These are phyloP conservation scores for Globisporangium ultimum DNA, from an alignment of 352 stramenopile species.

Conservation along the genomic window DNA sequence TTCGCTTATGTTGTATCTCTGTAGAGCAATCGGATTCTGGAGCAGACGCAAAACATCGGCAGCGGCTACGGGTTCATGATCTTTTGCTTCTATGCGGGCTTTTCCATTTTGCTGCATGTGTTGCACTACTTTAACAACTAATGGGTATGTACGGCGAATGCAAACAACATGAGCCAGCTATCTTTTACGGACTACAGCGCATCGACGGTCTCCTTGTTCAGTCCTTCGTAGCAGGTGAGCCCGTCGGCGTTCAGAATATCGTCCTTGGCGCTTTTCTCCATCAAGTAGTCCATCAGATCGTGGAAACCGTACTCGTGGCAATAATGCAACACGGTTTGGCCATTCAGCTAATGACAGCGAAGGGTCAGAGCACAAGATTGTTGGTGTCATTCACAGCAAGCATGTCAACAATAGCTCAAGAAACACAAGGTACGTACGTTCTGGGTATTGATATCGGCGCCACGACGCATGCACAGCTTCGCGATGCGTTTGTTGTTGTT, in stretches of 20 bases:
- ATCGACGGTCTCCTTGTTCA: slow-evolving; percentile 85
- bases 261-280: slow-evolving; percentile 93
- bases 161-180: too few relatives aligned
- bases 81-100: slow-evolving; percentile 80
- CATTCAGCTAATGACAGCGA: slow-evolving; percentile 59
- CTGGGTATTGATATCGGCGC: slow-evolving; percentile 91
- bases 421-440: slow-evolving; percentile 59
- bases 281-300: slow-evolving; percentile 92
- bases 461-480: slow-evolving; percentile 92
- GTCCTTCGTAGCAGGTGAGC: slow-evolving; percentile 93
- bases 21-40: slow-evolving; percentile 74
- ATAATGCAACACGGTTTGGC: slow-evolving; percentile 92
- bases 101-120: slow-evolving; percentile 67
- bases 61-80: slow-evolving; percentile 82
- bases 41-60: slow-evolving; percentile 73
- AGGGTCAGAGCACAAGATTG: background rate
- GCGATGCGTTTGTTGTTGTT: slow-evolving; percentile 96
- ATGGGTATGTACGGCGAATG: slow-evolving; percentile 6
- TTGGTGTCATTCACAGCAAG: background rate
- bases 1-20: background rate
- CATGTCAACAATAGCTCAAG: background rate
- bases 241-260: slow-evolving; percentile 91
- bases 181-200: slow-evolving; percentile 33
- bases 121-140: slow-evolving; percentile 83
- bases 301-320: slow-evolving; percentile 94